Conservation (phyloP, 106 monocot genomes). For the Dioscorea dumetorum region DNA sequence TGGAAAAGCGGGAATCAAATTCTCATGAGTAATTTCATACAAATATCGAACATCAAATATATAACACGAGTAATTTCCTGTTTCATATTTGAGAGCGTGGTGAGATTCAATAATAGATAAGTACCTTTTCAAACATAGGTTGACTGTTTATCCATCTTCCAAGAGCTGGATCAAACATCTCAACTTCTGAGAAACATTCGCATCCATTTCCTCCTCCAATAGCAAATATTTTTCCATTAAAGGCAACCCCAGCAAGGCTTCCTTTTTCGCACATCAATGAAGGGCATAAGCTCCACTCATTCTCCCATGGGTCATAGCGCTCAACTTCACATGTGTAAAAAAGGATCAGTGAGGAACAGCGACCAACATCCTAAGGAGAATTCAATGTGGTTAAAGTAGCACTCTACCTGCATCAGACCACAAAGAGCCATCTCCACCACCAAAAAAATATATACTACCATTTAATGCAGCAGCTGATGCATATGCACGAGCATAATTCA, state of each 20-base stretch:
- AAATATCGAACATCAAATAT: too few species aligned
- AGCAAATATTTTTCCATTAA: constrained; percentile 71
- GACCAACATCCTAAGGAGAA: neutral
- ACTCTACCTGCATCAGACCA: constrained; percentile 60
- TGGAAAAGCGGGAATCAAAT: too few species aligned
- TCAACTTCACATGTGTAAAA: constrained; percentile 64
- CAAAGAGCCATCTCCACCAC: constrained; percentile 51
- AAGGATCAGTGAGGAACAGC: neutral
- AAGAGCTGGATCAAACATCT: constrained; percentile 77
- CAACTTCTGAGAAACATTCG: constrained; percentile 56
- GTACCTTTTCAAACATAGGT: constrained; percentile 67
- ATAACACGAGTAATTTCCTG: too few species aligned
- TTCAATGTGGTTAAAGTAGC: neutral
- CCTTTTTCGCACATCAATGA: constrained; percentile 45
- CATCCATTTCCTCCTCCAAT: constrained; percentile 74
- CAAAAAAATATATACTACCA: constrained; percentile 58
- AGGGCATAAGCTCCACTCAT: constrained; percentile 52
- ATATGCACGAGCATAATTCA: constrained; percentile 71
- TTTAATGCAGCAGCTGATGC: constrained; percentile 48
- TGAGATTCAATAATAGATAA: neutral
- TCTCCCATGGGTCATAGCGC: constrained; percentile 37
- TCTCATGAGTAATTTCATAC: too few species aligned
- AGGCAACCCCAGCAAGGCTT: constrained; percentile 54
- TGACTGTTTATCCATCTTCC: constrained; percentile 55
- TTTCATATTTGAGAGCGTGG: too few species aligned